Percentiles rank a stretch among this genome's conserved stretches.
These are phyloP conservation scores for Ochetophila trinervis DNA, from an alignment of 306 rosid genomes.

Conservation along the genomic window DNA sequence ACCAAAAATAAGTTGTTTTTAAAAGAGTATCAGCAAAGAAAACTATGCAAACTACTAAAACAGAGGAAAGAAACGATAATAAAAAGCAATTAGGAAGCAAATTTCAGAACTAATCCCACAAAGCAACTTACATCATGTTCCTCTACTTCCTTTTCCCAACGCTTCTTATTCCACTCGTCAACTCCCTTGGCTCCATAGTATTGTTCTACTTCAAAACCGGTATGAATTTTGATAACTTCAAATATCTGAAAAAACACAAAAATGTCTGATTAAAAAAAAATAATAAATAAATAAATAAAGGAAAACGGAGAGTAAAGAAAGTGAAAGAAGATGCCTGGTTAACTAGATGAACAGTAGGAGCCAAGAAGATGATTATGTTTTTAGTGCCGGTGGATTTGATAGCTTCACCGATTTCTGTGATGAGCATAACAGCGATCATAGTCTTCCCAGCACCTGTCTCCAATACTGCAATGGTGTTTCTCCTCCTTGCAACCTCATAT, in stretches of 20 bases:
- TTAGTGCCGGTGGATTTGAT: slow-evolving; percentile 38
- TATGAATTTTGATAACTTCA: slow-evolving; percentile 41
- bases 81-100: not conserved
- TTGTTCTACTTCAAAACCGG: slow-evolving; percentile 60
- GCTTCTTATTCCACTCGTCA: slow-evolving; percentile 57
- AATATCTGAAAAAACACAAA: slow-evolving; percentile 65
- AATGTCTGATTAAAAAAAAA: not conserved
- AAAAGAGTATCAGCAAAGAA: slow-evolving; percentile 11
- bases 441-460: slow-evolving; percentile 83
- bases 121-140: slow-evolving; percentile 56
- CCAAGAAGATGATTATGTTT: slow-evolving; percentile 61
- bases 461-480: slow-evolving; percentile 78
- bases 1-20: not conserved
- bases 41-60: slow-evolving; percentile 11
- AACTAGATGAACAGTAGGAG: slow-evolving; percentile 90
- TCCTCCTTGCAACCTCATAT: slow-evolving; percentile 57
- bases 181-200: slow-evolving; percentile 83
- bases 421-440: slow-evolving; percentile 79
- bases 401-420: slow-evolving; percentile 43
- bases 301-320: not conserved
- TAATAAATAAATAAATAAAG: slow-evolving; percentile 12
- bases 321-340: slow-evolving; percentile 52
- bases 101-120: not conserved
- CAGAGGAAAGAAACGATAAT: not conserved
- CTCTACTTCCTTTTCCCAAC: slow-evolving; percentile 68